phyloP scores from a whole-genome alignment of 2,329 filamentous ascomycete species.

The Parascedosporium putredinis region DNA sequence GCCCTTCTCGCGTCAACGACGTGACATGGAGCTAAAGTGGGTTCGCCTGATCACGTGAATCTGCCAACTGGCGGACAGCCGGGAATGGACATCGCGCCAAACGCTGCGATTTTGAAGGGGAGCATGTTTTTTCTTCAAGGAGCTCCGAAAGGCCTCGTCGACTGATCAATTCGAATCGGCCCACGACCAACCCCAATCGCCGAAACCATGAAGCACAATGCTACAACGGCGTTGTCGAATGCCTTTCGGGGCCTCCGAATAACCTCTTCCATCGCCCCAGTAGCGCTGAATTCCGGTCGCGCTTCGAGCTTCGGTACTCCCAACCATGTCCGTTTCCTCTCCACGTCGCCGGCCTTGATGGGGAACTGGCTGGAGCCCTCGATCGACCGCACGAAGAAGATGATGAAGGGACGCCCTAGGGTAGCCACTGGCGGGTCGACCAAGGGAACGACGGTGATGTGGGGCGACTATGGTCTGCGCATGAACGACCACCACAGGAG shows the following conservation, averaged over 20 bases:
- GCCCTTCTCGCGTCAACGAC: conserved; percentile 1
- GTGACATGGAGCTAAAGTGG: not conserved
- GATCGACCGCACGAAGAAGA: conserved; percentile 66
- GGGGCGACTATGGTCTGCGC: conserved; percentile 90
- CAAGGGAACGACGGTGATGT: conserved; percentile 89
- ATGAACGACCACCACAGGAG: conserved; percentile 90
- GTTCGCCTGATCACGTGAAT: conserved; percentile 7
- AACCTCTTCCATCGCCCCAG: conserved; percentile 21
- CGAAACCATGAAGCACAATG: conserved; percentile 35
- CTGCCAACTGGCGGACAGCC: not conserved
- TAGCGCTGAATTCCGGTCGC: conserved; percentile 27
- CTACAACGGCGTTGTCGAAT: conserved; percentile 34
- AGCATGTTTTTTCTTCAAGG: not conserved
- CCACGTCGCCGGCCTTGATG: conserved; percentile 49
- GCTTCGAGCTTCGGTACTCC: conserved; percentile 20
- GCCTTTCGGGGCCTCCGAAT: conserved; percentile 36
- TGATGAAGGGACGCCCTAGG: conserved; percentile 81
- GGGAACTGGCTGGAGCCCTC: conserved; percentile 78
- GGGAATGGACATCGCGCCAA: not conserved
- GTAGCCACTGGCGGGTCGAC: conserved; percentile 84
- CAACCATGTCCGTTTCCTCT: conserved; percentile 55
- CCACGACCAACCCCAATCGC: not conserved
- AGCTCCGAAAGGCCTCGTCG: conserved; percentile 2
- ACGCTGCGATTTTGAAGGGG: not conserved
- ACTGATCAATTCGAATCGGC: conserved; percentile 1